Evolutionary conservation across 257 asterid genomes (phyloP), one percentile per base, ranked within the genome.

Genomic region (Solanum ahanhuiri): DNA sequence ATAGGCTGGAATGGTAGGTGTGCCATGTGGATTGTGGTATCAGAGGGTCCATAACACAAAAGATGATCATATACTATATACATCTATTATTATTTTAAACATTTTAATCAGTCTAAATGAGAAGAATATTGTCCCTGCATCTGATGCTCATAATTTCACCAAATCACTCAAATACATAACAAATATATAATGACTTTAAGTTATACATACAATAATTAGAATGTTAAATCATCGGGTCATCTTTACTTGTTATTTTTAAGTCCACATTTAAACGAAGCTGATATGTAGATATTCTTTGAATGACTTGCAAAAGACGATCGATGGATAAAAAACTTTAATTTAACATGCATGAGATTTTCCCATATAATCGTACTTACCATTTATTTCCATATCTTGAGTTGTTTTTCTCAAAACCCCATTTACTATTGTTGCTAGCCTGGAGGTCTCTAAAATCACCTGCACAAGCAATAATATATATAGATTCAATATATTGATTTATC

Each of bases 321-420:
- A 70, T 15, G 0, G 20, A 3, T 70, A 30, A 31, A 30, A 70
- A 69, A 14, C 3, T 7, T 0, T 3, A 15, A 15, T 9, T 1
- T 70, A 33, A 70, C 35, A 77, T 45, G 66, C 41, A 79, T 79
- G 84, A 45, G 28, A 79, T 43, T 25, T 79, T 79, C 17, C 48
- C 20, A 33, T 15, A 14, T 0, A 33, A 43, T 22, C 70, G 54
- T 43, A 73, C 92, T 86, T 85, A 91, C 93, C 93, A 86, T 90
- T 91, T 23, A 91, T 88, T 71, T 91, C 91, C 91, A 91, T 89
- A 37, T 91, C 93, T 35, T 67, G 73, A 86, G 93, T 91, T 6
- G 93, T 91, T 88, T 90, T 91, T 88, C 94, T 91, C 54, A 91
- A 67, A n/a, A 90, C 92, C 1, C 94, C 94, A 79, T 91, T 91